phyloP scores from a whole-genome alignment of 2,329 filamentous ascomycete genomes.

The Tolypocladium cylindrosporum region DNA sequence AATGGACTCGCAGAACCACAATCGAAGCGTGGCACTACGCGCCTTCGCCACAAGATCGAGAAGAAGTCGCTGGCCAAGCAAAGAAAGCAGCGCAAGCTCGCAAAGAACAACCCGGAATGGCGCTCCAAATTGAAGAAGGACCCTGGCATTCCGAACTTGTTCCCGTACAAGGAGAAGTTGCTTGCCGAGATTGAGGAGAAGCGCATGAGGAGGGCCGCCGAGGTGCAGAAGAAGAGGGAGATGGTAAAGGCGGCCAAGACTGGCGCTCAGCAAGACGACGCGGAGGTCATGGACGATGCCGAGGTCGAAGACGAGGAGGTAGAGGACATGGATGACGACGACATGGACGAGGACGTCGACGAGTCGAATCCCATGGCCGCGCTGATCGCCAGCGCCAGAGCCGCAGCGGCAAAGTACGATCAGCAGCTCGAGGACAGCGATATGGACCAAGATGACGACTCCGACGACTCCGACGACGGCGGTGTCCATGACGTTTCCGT shows the following conservation, averaged over 20 bases:
- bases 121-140: slow-evolving; percentile 93
- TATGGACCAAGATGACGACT: slow-evolving; percentile 36
- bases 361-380: slow-evolving; percentile 83
- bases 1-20: slow-evolving; percentile 58
- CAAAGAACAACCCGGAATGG: slow-evolving; percentile 98
- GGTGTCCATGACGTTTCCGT: slow-evolving; percentile 42
- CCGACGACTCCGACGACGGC: slow-evolving; percentile 39
- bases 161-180: slow-evolving; percentile 95
- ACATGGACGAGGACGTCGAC: slow-evolving; percentile 50
- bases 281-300: slow-evolving; percentile 32
- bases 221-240: slow-evolving; percentile 60
- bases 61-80: slow-evolving; percentile 88
- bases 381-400: slow-evolving; percentile 73
- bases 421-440: slow-evolving; percentile 51
- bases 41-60: slow-evolving; percentile 90
- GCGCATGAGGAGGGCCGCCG: slow-evolving; percentile 70
- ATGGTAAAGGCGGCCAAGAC: slow-evolving; percentile 59
- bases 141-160: slow-evolving; percentile 92
- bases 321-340: slow-evolving; percentile 40
- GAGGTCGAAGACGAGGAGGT: slow-evolving; percentile 35
- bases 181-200: slow-evolving; percentile 91
- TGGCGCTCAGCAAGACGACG: slow-evolving; percentile 29
- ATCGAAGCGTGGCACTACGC: slow-evolving; percentile 85
- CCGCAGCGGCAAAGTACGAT: slow-evolving; percentile 68
- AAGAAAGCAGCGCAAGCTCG: slow-evolving; percentile 76